Conservation (phyloP, 108 stramenopile genomes). For the Pseudonitzschia multiseries region DNA sequence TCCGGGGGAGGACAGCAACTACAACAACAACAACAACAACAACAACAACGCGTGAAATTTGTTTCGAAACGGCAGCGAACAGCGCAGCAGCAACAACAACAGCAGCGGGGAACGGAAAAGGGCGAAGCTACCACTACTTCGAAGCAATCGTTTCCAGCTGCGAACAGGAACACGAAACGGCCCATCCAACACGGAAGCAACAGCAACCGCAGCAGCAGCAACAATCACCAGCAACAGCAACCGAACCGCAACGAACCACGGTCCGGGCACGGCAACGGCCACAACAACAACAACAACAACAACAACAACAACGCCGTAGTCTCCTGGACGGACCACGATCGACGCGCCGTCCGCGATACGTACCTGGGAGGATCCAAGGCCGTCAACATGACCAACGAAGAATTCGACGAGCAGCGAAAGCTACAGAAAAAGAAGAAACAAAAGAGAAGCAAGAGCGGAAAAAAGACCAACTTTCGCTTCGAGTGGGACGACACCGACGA, state of each 20-base stretch:
- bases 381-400: slow-evolving; percentile 2
- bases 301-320: neutral
- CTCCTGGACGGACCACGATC: slow-evolving; percentile 37
- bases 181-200: no score
- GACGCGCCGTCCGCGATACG: slow-evolving; percentile 49
- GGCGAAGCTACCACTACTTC: neutral
- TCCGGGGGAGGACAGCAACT: no score
- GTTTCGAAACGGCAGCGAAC: slow-evolving; percentile 46
- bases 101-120: neutral
- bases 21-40: slow-evolving; percentile 6
- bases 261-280: no score
- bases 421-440: neutral
- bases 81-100: slow-evolving; percentile 41
- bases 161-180: no score
- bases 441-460: neutral
- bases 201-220: slow-evolving; percentile 14
- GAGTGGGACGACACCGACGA: slow-evolving; percentile 95
- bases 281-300: slow-evolving; percentile 1
- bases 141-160: neutral
- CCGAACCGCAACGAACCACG: no score
- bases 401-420: neutral
- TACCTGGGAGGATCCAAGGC: slow-evolving; percentile 67
- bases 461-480: slow-evolving; percentile 91
- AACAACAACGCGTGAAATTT: slow-evolving; percentile 31
- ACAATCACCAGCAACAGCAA: slow-evolving; percentile 11